Evolutionary conservation across 176 grass and related monocot species (phyloP).

Genomic region (Thalia dealbata): DNA sequence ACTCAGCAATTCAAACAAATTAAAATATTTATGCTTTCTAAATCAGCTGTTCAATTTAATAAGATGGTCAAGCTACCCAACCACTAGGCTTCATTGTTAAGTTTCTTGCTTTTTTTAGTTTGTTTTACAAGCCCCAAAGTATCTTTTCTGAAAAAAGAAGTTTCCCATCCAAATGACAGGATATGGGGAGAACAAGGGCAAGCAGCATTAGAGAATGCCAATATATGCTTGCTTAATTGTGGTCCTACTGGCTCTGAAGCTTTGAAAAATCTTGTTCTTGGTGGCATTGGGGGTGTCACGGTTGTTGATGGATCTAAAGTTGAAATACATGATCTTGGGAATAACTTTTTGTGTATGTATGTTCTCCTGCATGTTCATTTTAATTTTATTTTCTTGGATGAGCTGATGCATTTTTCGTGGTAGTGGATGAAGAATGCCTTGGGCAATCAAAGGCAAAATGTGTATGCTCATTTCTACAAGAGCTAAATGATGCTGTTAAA

Average conservation of each 20-base stretch:
- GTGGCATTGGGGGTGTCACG: conserved; percentile 9
- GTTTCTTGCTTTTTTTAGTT: conserved; percentile 18
- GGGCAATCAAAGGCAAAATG: conserved; percentile 85
- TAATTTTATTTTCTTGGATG: background rate
- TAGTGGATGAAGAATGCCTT: conserved; percentile 76
- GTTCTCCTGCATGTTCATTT: conserved; percentile 6
- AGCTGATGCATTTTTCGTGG: background rate
- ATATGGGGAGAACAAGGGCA: conserved; percentile 84
- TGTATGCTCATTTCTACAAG: conserved; percentile 82
- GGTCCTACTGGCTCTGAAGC: conserved; percentile 15
- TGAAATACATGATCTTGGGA: conserved; percentile 59
- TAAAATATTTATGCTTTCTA: background rate
- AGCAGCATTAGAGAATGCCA: conserved; percentile 65
- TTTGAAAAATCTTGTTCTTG: conserved; percentile 13
- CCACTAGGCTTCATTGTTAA: background rate
- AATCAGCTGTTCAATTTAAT: background rate
- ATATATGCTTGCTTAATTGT: conserved; percentile 57
- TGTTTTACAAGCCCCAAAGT: background rate
- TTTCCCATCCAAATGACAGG: background rate
- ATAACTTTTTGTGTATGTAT: conserved; percentile 79
- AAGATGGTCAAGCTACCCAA: background rate
- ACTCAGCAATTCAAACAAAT: background rate
- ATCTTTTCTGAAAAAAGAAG: background rate
- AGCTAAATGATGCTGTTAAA: conserved; percentile 94
- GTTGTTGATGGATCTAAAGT: conserved; percentile 84